phyloP scores from a whole-genome alignment of 192 early-diverging fungal species.

The Coemansia sp. region DNA sequence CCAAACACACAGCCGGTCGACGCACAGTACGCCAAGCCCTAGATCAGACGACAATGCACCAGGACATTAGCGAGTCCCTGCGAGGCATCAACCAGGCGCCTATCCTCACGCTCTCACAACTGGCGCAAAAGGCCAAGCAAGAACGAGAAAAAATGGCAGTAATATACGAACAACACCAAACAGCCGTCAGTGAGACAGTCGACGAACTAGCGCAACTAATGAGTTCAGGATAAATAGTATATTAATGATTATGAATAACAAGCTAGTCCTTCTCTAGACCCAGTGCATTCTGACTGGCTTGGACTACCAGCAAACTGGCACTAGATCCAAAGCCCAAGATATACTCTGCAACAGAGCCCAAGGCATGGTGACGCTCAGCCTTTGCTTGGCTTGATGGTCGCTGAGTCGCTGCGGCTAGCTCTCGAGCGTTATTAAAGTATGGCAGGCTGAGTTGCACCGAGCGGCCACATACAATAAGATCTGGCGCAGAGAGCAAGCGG shows the following conservation, averaged over 20 bases:
- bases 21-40: conserved; percentile 29
- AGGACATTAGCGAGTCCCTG: conserved; percentile 30
- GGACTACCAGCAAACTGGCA: conserved; percentile 58
- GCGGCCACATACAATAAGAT: conserved; percentile 48
- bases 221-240: conserved; percentile 13
- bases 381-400: conserved; percentile 27
- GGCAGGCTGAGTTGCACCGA: conserved; percentile 25
- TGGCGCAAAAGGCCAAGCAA: conserved; percentile 21
- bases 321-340: conserved; percentile 45
- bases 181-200: conserved; percentile 24
- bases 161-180: conserved; percentile 41
- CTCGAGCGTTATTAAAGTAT: conserved; percentile 35
- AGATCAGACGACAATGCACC: conserved; percentile 19
- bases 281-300: conserved; percentile 28
- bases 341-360: conserved; percentile 50
- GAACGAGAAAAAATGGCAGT: conserved; percentile 31
- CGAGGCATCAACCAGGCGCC: conserved; percentile 33
- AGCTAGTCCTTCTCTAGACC: conserved; percentile 9
- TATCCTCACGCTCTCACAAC: conserved; percentile 21
- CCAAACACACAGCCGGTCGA: conserved; percentile 41
- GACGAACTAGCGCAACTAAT: conserved; percentile 51
- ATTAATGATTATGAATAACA: not conserved
- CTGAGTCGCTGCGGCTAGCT: conserved; percentile 14
- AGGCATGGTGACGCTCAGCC: conserved; percentile 32
- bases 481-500: conserved; percentile 21